Base-by-base conservation (phyloP, 2,329 filamentous ascomycete species). In the Neoarthrinium moseri region DNA sequence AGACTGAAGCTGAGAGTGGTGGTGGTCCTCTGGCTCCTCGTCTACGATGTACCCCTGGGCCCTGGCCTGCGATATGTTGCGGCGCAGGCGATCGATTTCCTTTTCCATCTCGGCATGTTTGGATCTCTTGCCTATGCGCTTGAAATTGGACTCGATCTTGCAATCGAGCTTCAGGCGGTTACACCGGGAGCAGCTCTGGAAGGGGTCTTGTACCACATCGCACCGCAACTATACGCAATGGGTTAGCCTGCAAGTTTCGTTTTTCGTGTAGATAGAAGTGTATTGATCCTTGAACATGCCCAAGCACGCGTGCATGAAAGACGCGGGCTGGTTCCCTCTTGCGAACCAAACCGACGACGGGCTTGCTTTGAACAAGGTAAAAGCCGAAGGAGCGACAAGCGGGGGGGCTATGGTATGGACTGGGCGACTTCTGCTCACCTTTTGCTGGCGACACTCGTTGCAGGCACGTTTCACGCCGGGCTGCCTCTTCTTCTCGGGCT, bases 91-190 rank as follows among this genome's bases (percentile, higher is more conserved):
- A 47, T 89, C 86, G 59, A 91, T 88, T 66, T 91, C 86, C 68
- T 84, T 87, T 63, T 90, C 87, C 87, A 91, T 91, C 68, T 91
- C 88, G 58, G 87, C 87, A 66, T 92, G 87, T 64, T 89, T 87
- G 53, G 83, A 87, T 33, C 88, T 80, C 72, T 94, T 94, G 52
- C 88, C 86, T 15, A 91, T 75, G 56, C 88, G 84, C 75, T 91
- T 91, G 70, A 92, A 92, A 66, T 91, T 90, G 59, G 86, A 88
- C 66, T 92, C 87, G 66, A 94, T 92, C 66, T 89, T 89, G 75
- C 89, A 94, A 51, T 85, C 81, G 50, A 92, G 83, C 67, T 87
- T 88, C 60, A 91, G 80, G 58, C 89, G 87, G 62, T 81, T 81
- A 70, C 89, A 94, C 46, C 89, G 79, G 44, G 84, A 84, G 71